These are phyloP conservation scores for Cryptomeria japonica DNA, from an alignment of 75 land plant genomes.

Conservation along the genomic window DNA sequence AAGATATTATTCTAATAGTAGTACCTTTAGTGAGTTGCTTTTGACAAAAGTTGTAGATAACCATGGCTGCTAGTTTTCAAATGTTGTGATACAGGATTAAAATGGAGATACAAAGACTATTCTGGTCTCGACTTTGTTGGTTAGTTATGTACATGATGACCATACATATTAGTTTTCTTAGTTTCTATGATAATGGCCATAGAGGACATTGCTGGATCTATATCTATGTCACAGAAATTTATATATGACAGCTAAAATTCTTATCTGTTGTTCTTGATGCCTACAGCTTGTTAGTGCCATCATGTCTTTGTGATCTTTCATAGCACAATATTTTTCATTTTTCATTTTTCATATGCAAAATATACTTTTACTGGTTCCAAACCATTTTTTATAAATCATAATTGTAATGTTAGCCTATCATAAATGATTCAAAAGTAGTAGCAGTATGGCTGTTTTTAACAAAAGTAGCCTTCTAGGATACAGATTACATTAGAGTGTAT, in stretches of 20 bases:
- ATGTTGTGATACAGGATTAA: too few species aligned
- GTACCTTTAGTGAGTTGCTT: too few species aligned
- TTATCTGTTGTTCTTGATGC: neutral
- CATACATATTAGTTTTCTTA: neutral
- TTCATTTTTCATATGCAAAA: neutral
- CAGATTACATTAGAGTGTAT: neutral
- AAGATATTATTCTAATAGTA: too few species aligned
- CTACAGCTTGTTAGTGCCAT: neutral
- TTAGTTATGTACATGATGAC: neutral
- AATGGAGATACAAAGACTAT: too few species aligned
- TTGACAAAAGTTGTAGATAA: too few species aligned
- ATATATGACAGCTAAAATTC: neutral
- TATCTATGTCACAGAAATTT: neutral
- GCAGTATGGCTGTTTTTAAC: neutral
- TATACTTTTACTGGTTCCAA: neutral
- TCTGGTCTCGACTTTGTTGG: too few species aligned
- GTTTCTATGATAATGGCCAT: neutral
- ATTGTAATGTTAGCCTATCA: neutral
- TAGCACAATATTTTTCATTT: neutral
- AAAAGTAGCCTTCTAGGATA: neutral
- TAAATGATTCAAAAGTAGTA: neutral
- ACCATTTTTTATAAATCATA: neutral
- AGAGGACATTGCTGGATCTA: neutral
- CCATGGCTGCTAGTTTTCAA: too few species aligned
- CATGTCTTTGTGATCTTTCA: neutral